Base-by-base conservation (phyloP, 1,139 yeast species). In the Yamadazyma epiphylla region DNA sequence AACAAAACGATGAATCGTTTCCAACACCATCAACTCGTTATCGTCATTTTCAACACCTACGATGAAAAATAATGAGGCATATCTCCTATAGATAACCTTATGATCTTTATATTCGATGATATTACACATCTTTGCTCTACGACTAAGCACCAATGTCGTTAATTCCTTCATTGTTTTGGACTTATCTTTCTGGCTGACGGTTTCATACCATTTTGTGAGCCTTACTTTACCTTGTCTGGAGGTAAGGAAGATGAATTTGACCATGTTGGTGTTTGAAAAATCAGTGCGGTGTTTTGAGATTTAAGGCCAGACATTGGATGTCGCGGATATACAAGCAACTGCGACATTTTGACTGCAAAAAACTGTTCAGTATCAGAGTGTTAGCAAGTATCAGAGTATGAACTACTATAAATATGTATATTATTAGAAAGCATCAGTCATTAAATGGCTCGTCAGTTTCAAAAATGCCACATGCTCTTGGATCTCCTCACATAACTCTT, bases 171-270 rank as follows among this genome's bases (percentile, higher is more conserved):
- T 81, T 33, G 87, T 80, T 57, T 83, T 82, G 33, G 82, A 66
- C 64, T 88, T 88, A 47, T 88, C 96, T 53, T 85, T 86, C 43
- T 83, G 83, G 14, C 85, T 72, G 27, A 81, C 67, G 13, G 96
- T 79, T 36, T 74, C 74, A 56, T 88, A 91, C 99, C 99, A 91
- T 62, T 89, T 89, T 27, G 94, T 77, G 30, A 94, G 71, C 46
- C 99, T 71, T 19, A 89, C 88, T 55, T 91, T 91, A 25, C 98
- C 99, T 57, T 94, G 98, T 46, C 96, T 77, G 16, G 96, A 89
- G 17, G 91, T 72, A 35, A 91, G 66, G 32, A 91, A 70, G 33
- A 89, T 53, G 52, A 85, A 91, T 48, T 82, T 81, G 37, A 88
- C 72, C 81, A 87, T 84, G 25, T 21, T 29, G 24, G n/a, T n/a